Conservation (phyloP, 371 early-diverging fungal genomes). For the Mortierella sp. region DNA sequence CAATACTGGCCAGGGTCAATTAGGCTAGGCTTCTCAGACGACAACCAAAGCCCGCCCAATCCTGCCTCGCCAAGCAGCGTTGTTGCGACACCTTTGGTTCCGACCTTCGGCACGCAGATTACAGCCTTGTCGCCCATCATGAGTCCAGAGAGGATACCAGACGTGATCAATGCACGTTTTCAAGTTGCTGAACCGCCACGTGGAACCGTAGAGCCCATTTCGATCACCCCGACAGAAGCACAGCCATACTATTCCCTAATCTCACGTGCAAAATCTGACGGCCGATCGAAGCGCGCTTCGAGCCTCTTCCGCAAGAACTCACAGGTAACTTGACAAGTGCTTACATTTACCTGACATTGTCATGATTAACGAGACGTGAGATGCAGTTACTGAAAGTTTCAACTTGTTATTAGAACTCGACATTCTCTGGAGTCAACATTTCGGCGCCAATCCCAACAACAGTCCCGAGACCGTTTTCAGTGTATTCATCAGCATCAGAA, state of each 20-base stretch:
- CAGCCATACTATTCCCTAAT: conserved; percentile 4
- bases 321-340: conserved; percentile 10
- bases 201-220: background rate
- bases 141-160: conserved; percentile 19
- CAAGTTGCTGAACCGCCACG: background rate
- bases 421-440: conserved; percentile 22
- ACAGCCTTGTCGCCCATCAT: conserved; percentile 22
- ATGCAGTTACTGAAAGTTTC: too few species aligned
- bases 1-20: conserved; percentile 54
- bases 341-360: background rate
- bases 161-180: conserved; percentile 6
- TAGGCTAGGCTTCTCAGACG: conserved; percentile 22
- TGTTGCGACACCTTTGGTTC: background rate
- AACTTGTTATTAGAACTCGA: conserved; percentile 5
- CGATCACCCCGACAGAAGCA: background rate
- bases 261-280: conserved; percentile 5
- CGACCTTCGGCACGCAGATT: background rate
- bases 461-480: conserved; percentile 18
- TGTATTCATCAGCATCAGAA: conserved; percentile 23
- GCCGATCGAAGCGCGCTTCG: conserved; percentile 23
- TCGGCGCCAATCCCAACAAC: conserved; percentile 27
- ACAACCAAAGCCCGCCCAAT: conserved; percentile 18
- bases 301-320: conserved; percentile 20
- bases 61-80: conserved; percentile 16
- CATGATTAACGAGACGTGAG: too few species aligned